Conservation (phyloP, 1,139 yeast species). For the Protomyces lactucae-debilis region DNA sequence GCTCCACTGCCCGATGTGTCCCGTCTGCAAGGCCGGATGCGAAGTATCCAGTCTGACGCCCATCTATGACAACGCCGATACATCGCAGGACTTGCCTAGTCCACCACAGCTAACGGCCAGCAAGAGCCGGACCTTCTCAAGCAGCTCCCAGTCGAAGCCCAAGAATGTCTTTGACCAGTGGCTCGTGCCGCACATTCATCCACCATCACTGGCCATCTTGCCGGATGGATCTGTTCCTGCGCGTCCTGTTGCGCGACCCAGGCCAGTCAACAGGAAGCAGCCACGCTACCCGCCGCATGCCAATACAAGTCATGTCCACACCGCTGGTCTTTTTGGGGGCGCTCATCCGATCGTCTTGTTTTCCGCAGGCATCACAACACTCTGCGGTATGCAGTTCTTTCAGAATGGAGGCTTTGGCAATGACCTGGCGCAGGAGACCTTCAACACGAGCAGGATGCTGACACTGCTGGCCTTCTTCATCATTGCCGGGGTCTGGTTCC, state of each 20-base stretch:
- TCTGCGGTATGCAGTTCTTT: constrained; percentile 23
- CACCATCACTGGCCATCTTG: constrained; percentile 12
- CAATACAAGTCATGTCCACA: neutral
- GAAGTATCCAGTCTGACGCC: constrained; percentile 24
- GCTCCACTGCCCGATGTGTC: constrained; percentile 17
- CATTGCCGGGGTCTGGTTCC: constrained; percentile 27
- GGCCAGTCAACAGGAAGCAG: neutral
- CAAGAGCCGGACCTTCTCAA: constrained; percentile 11
- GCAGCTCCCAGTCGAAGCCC: constrained; percentile 14
- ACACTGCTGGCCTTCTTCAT: constrained; percentile 17
- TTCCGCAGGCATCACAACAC: constrained; percentile 19
- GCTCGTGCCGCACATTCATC: constrained; percentile 23
- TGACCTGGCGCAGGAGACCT: constrained; percentile 2
- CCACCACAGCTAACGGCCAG: neutral
- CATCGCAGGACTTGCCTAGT: neutral
- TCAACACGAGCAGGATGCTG: constrained; percentile 21
- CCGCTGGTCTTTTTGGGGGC: constrained; percentile 3
- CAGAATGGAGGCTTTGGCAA: constrained; percentile 16
- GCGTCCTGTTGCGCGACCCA: constrained; percentile 10
- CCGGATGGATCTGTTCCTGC: constrained; percentile 13
- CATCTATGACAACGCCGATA: constrained; percentile 23
- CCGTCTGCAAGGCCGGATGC: constrained; percentile 26
- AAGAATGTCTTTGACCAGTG: constrained; percentile 23
- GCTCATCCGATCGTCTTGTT: constrained; percentile 23
- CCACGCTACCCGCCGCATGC: neutral